Evolutionary conservation across 768 basidiomycete species (phyloP), one percentile per base, ranked within the genome.

Genomic region (Agaricus bisporus): DNA sequence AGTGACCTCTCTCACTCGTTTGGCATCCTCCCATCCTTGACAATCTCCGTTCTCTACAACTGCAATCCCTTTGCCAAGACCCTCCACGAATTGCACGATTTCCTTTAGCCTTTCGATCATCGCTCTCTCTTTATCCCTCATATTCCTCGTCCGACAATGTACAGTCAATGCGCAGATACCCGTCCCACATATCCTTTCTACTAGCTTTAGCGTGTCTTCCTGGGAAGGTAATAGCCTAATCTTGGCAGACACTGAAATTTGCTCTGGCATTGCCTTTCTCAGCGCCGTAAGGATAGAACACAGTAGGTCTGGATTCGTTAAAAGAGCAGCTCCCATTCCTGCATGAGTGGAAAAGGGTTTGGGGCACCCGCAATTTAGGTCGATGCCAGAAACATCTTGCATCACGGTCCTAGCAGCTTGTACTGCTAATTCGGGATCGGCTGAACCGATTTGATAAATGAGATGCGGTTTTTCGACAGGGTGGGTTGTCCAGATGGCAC

Each of bases 361-460:
- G 0, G 95, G 95, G 64, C 95, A 99, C 0, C 95, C 97, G 64
- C 97, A 98, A 67, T 98, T 98, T 56, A 99, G 85, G 66, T 98
- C 97, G 61, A 99, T 77, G 17, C 95, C 97, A 0, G 94, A 85
- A 28, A 99, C 85, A 62, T 99, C 97, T 32, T 88, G 73, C 70
- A 85, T 77, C 37, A 99, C 91, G 0, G 77, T 81, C 62, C 85
- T 83, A 4, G 97, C 94, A 1, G 97, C 95, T 71, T 93, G 79
- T 2, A 97, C 91, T 9, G 97, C 97, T 49, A 95, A 80, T 15
- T 87, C 85, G 3, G 95, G 95, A 63, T 89, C 80, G 6, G 95
- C 77, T 17, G 92, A 89, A 39, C 97, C 95, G 56, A 98, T 87
- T 69, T 99, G 97, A 74, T 89, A 98, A 63, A 98, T 88, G 63